Base-by-base conservation (phyloP, 306 rosid genomes). In the Fragaria iinumae region DNA sequence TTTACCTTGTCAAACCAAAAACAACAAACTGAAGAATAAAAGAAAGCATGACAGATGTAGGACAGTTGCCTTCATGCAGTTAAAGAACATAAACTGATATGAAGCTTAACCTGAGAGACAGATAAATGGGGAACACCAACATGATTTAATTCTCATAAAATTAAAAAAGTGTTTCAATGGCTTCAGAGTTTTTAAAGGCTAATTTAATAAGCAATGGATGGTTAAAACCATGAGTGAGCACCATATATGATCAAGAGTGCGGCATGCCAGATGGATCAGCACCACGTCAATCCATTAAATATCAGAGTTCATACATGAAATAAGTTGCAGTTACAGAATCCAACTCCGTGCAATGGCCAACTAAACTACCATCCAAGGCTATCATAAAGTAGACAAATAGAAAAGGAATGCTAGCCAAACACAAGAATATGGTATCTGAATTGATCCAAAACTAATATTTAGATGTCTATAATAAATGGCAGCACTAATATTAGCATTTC, bases 401-500 rank as follows among this genome's bases (percentile, higher is more conserved):
- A 53, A 57, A 29, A 70, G 60, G 60, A 53, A 25, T 10, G 65
- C 29, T 17, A 48, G 25, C 74, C 17, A 29, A 71, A 49, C 62
- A 49, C 50, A 12, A 16, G 10, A 49, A 16, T 68, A 71, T 3
- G 62, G n/a, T 4, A 45, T 69, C 57, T 69, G 29, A 69, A 32
- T 27, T 47, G 56, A 41, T 27, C 44, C 23, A 11, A 59, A 25
- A n/a, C 38, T 57, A 71, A 50, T 71, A 52, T 52, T 14, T 23
- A 25, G 59, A 17, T 17, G 6, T 67, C 34, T 16, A 70, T 18
- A 38, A 69, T 27, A 69, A 13, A 47, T 69, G 21, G 14, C n/a
- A 69, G 41, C 11, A 13, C 38, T 44, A 4, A 67, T 39, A 67
- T 67, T 68, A 68, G 72, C 72, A 69, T 44, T 69, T 69, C n/a